Base-by-base conservation (phyloP, 2,329 filamentous ascomycete genomes). In the Mariannaea elegans region DNA sequence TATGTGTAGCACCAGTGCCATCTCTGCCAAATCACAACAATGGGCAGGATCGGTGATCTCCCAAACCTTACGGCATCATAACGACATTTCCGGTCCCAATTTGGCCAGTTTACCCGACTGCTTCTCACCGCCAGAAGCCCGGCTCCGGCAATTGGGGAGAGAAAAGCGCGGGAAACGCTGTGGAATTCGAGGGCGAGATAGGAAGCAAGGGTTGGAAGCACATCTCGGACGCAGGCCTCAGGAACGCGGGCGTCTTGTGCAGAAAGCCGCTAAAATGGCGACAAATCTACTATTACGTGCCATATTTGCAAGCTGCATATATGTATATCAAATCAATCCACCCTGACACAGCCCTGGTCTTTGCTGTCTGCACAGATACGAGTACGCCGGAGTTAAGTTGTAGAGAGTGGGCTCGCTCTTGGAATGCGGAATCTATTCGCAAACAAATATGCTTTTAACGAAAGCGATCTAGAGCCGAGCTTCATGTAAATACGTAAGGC, bases 401-500 rank as follows among this genome's bases (percentile, higher is more conserved):
- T 6, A 27, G 24, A 36, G 32, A 7, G 32, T 14, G 32, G 32
- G 32, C 10, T 36, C 32, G 4, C 6, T n/a, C 32, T 13, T 14
- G 18, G 16, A n/a, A 38, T 45, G 29, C 14, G 34, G 51, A 38
- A 16, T 39, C 38, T 38, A 8, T 23, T n/a, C 19, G 14, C 24
- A 14, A 31, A 19, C 29, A 14, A 34, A 45, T 49, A 45, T 29
- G 50, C 45, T 46, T 55, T 39, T 32, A 29, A 36, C 32, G 5
- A n/a, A 36, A 8, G 13, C 7, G 45, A 16, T 21, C 32, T 27
- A 6, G 49, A 46, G 27, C 21, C n/a, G 34, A 52, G 27, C 4
- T 38, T 29, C 18, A 42, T 27, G 45, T 8, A 32, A 63, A 71
- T 39, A 46, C 68, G 68, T 70, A 68, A 71, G 56, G 63, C 60